Conservation (phyloP, 2,329 filamentous ascomycete genomes). For the Triangularia setosa region DNA sequence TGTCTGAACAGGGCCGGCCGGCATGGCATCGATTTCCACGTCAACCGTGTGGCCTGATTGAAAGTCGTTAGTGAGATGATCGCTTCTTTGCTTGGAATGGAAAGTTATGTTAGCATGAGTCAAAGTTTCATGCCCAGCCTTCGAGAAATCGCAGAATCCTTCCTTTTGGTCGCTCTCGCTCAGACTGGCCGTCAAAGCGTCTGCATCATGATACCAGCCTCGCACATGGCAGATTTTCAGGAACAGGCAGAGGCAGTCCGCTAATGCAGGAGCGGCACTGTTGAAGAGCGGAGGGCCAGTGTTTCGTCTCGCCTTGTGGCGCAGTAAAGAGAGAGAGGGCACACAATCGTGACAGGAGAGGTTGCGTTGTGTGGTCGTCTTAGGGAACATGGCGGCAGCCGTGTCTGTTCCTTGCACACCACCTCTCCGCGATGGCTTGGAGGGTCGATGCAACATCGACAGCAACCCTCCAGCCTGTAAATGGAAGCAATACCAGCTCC, state of each 20-base stretch:
- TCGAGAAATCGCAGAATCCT: background rate
- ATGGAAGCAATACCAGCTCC: background rate
- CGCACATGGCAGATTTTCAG: slow-evolving; percentile 23
- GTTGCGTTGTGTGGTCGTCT: background rate
- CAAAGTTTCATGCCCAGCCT: slow-evolving; percentile 8
- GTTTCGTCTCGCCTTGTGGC: slow-evolving; percentile 15
- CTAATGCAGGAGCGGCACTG: slow-evolving; percentile 26
- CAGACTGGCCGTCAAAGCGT: slow-evolving; percentile 13
- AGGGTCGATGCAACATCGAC: slow-evolving; percentile 9
- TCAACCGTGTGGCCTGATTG: background rate
- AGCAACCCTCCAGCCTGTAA: background rate
- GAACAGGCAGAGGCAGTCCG: slow-evolving; percentile 19
- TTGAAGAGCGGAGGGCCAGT: slow-evolving; percentile 7
- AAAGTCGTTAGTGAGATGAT: background rate
- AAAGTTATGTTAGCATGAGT: background rate
- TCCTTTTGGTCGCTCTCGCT: background rate
- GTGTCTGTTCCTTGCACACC: background rate
- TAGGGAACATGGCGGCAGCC: background rate
- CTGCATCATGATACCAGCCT: slow-evolving; percentile 11
- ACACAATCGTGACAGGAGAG: background rate
- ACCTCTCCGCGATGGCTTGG: background rate
- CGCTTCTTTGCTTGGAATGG: background rate
- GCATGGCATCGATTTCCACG: background rate
- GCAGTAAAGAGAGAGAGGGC: background rate
- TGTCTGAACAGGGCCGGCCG: background rate